Base-by-base conservation (phyloP, 1,284 basidiomycete species). In the Sanguinoderma infundibulare region DNA sequence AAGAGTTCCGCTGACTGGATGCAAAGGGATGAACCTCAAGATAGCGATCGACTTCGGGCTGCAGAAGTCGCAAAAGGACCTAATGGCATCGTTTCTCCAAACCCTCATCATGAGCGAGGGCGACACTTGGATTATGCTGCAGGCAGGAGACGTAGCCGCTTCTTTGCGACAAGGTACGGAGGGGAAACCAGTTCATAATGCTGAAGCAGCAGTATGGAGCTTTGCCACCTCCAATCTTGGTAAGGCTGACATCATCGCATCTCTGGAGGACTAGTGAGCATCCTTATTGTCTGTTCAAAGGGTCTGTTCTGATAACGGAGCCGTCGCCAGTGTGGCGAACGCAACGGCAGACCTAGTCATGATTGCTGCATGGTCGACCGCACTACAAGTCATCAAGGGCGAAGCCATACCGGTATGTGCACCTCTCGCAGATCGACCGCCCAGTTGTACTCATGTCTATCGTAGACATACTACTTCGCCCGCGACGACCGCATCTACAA, bases 41-140 rank as follows among this genome's bases (percentile, higher is more conserved):
- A 82, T 91, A 57, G 92, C 91, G 12, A 94, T 94, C 54, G 91
- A 94, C 72, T 89, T 86, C 68, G 92, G 91, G 17, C 78, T 94
- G 34, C 84, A 90, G 62, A 87, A 84, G 65, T 86, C 87, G 0
- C 91, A 93, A 69, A 90, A 83, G 64, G 91, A 94, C 67, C 79
- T 94, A 36, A 90, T 89, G 59, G 89, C 91, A 24, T 92, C 91
- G 1, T 94, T 93, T 72, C 75, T 94, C 69, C 92, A 94, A 74
- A 91, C 90, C 7, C 78, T 94, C 38, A 84, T 94, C 60, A 94
- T 94, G 92, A 92, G 90, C 63, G 91, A 94, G 77, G 92, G 92
- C 20, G 91, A 93, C 66, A 85, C 84, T 68, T 94, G 92, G 92
- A 83, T 94, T 40, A 76, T 76, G 54, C 78, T 81, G 0, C 86